Percentiles rank a stretch among this genome's conserved stretches.
Evolutionary conservation across 2,329 filamentous ascomycete species (phyloP).

Genomic region (Exophiala sideris): DNA sequence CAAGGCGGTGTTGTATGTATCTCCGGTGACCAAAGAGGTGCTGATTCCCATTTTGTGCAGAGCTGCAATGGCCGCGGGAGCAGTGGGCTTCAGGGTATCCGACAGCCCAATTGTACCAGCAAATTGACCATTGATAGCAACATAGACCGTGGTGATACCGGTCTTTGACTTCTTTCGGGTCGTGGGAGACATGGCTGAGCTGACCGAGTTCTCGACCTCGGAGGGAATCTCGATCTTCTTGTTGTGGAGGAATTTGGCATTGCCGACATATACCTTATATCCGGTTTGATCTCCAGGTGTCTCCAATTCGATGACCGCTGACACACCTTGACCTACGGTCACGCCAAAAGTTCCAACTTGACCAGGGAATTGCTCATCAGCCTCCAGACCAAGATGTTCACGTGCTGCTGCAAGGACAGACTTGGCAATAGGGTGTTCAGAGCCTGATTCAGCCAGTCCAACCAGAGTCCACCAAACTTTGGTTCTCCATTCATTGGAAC

Average conservation of each 20-base stretch:
- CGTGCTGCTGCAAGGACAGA: conserved; percentile 77
- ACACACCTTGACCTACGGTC: conserved; percentile 79
- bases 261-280: conserved; percentile 81
- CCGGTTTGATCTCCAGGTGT: conserved; percentile 62
- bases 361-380: conserved; percentile 74
- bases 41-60: conserved; percentile 81
- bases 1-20: conserved; percentile 78
- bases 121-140: conserved; percentile 79
- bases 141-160: conserved; percentile 86
- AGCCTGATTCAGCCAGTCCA: conserved; percentile 91
- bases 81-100: conserved; percentile 87
- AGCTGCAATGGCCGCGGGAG: conserved; percentile 74
- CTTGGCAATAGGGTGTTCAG: conserved; percentile 92
- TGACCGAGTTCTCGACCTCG: conserved; percentile 37
- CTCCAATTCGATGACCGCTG: conserved; percentile 66
- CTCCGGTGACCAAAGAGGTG: conserved; percentile 89
- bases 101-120: conserved; percentile 79
- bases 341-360: conserved; percentile 81
- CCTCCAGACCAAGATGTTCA: conserved; percentile 66
- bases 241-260: conserved; percentile 70
- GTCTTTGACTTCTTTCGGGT: conserved; percentile 39
- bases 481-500: conserved; percentile 62
- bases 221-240: conserved; percentile 58
- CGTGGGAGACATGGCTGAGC: conserved; percentile 25
- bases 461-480: conserved; percentile 94